These are phyloP conservation scores for Hsuehochloa calcarea DNA, from an alignment of 176 grass and related monocot species.

Conservation along the genomic window DNA sequence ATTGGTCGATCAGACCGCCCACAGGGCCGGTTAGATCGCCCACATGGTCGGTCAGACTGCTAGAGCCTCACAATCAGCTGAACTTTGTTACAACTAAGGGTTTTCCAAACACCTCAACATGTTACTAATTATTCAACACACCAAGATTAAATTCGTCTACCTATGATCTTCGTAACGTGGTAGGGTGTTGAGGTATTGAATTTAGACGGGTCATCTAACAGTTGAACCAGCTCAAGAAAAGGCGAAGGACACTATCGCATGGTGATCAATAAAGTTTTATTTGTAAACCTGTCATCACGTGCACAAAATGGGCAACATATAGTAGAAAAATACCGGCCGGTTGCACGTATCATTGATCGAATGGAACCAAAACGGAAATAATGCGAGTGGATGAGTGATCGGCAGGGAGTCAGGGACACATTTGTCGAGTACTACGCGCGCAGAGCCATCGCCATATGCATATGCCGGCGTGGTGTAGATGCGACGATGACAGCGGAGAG, in stretches of 20 bases:
- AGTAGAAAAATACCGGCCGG: background rate
- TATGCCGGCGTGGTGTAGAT: conserved; percentile 15
- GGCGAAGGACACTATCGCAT: background rate
- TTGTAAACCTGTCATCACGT: background rate
- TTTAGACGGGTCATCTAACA: no score
- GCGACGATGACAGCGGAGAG: conserved; percentile 18
- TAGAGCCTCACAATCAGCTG: no score
- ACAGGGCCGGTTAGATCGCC: no score
- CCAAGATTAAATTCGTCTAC: no score
- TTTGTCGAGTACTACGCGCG: background rate
- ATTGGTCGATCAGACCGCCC: no score
- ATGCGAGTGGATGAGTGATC: background rate
- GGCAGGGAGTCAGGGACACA: background rate
- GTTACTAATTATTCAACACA: no score
- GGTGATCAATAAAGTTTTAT: background rate
- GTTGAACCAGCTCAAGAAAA: background rate
- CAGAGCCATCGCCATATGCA: background rate
- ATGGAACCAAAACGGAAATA: conserved; percentile 23
- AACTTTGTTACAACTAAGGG: no score
- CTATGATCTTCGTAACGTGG: no score
- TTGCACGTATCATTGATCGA: conserved; percentile 20
- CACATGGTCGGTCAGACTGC: no score
- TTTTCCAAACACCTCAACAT: no score
- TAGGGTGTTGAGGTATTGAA: no score
- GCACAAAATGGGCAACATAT: background rate